These are phyloP conservation scores for Stipa capillata DNA, from an alignment of 176 grass and related monocot species.

Conservation along the genomic window DNA sequence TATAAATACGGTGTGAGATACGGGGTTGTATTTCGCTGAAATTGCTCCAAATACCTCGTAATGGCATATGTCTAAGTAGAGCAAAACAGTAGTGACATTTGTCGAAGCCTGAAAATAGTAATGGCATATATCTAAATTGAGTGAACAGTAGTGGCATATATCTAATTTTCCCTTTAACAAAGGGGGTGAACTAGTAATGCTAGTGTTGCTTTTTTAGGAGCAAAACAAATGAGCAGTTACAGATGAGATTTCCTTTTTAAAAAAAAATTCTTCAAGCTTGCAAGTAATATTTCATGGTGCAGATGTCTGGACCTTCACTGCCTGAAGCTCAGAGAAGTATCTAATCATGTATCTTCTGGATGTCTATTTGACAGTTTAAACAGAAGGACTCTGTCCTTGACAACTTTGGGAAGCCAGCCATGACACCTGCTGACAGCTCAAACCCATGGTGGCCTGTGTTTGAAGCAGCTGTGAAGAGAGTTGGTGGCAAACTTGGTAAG, in stretches of 20 bases:
- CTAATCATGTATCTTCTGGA: not conserved
- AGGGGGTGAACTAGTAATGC: not conserved
- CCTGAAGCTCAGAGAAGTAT: not conserved
- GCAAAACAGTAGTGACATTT: too few species aligned
- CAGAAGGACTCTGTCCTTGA: conserved; percentile 49
- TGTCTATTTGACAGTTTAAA: conserved; percentile 53
- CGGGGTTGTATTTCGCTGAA: too few species aligned
- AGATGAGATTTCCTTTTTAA: not conserved
- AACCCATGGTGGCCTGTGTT: conserved; percentile 79
- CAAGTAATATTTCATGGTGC: not conserved
- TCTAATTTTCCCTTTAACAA: too few species aligned
- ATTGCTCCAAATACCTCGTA: too few species aligned
- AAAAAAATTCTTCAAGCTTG: not conserved
- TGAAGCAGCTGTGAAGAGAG: conserved; percentile 64
- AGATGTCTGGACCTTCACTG: not conserved
- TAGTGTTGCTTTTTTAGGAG: not conserved
- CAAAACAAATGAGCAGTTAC: not conserved
- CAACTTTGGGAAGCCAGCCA: conserved; percentile 65
- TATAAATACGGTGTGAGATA: too few species aligned
- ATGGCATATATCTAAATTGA: too few species aligned
- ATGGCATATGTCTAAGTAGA: too few species aligned
- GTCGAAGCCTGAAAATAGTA: too few species aligned
- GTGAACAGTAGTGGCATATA: too few species aligned
- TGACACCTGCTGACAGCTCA: conserved; percentile 52
- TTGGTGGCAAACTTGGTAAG: conserved; percentile 66